phyloP scores from a whole-genome alignment of 176 grass and related monocot genomes.

The Bonia amplexicaulis region DNA sequence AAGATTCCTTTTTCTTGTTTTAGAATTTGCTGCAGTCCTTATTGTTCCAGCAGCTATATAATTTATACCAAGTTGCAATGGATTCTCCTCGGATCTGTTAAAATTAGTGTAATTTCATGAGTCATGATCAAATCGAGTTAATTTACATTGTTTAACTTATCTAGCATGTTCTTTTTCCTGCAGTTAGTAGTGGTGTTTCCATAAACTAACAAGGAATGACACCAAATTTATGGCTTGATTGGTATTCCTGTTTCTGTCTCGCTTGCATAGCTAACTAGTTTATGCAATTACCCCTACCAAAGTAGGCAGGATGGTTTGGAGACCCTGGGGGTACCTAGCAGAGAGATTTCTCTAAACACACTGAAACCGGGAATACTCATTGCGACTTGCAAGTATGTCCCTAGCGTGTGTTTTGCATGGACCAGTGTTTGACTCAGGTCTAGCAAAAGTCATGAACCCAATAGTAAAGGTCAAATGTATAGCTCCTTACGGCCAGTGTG shows the following conservation, averaged over 20 bases:
- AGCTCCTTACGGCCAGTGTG: neutral
- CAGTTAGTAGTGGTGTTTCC: neutral
- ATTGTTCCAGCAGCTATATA: constrained; percentile 6
- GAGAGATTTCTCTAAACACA: neutral
- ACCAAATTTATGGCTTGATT: neutral
- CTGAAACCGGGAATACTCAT: neutral
- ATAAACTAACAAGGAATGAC: neutral
- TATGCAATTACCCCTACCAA: neutral
- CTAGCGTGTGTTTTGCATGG: constrained; percentile 1
- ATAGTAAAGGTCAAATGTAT: neutral
- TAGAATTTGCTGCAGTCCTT: constrained; percentile 21
- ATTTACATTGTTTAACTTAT: constrained; percentile 7
- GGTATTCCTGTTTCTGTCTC: neutral
- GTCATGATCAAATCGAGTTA: neutral
- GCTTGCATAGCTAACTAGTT: neutral
- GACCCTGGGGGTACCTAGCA: neutral
- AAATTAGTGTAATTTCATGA: neutral
- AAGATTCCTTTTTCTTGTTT: constrained; percentile 19
- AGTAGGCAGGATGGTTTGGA: neutral
- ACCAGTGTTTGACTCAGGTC: constrained; percentile 1
- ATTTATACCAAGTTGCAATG: constrained; percentile 13
- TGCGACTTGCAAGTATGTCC: neutral
- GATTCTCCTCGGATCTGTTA: neutral
- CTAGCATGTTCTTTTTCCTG: neutral
- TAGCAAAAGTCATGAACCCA: constrained; percentile 3